A percentile compares a stretch with the other conserved stretches of the same genome.
Conservation (phyloP, 169 alveolate species). For the Eimeria maxima region DNA sequence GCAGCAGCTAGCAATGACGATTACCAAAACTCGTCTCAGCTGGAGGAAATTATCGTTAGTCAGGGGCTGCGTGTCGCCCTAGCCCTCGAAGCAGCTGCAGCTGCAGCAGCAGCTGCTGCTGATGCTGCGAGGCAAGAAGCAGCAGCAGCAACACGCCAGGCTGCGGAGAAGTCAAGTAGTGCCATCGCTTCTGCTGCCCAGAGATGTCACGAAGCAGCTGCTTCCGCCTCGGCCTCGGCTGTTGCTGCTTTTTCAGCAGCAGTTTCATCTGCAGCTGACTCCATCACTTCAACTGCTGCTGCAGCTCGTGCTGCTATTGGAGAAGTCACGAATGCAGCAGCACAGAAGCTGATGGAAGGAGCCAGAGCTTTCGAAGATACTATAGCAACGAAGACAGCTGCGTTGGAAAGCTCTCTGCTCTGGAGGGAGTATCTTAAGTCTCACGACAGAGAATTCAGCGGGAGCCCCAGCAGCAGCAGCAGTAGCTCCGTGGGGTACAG, state of each 20-base stretch:
- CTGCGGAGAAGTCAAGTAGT: conserved; percentile 39
- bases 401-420: conserved; percentile 26
- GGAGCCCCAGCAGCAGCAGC: conserved; percentile 49
- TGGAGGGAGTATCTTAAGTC: conserved; percentile 33
- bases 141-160: conserved; percentile 33
- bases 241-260: conserved; percentile 56
- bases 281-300: conserved; percentile 55
- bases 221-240: conserved; percentile 60
- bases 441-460: conserved; percentile 2
- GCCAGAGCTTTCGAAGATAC: conserved; percentile 37
- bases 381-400: conserved; percentile 51
- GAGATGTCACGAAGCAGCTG: conserved; percentile 54
- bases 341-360: conserved; percentile 7
- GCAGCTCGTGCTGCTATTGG: conserved; percentile 63
- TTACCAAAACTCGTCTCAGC: neutral
- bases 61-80: conserved; percentile 62
- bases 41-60: conserved; percentile 32
- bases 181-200: conserved; percentile 47
- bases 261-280: conserved; percentile 22
- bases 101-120: conserved; percentile 72
- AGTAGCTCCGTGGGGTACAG: neutral
- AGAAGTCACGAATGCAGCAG: conserved; percentile 34
- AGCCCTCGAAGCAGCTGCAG: conserved; percentile 53
- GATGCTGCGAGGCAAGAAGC: conserved; percentile 54
- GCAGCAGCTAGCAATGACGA: conserved; percentile 13